phyloP scores from a whole-genome alignment of 1,284 basidiomycete genomes.

The Papiliotrema flavescens region DNA sequence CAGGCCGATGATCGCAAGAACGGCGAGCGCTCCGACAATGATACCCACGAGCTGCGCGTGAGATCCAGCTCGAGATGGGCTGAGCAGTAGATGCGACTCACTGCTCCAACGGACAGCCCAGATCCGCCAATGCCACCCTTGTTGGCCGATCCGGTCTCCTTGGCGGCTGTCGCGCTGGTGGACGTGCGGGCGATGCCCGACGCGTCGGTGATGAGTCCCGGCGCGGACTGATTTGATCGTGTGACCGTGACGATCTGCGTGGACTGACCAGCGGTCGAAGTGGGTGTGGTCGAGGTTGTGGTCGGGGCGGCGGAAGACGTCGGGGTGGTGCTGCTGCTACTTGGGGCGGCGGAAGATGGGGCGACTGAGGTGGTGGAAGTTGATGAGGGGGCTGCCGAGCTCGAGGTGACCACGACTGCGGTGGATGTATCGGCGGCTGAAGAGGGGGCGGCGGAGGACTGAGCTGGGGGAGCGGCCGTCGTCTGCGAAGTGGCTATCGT shows the following conservation, averaged over 20 bases:
- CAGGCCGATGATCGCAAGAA: slow-evolving; percentile 25
- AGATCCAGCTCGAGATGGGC: no score
- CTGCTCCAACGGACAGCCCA: slow-evolving; percentile 28
- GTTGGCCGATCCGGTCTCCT: not conserved
- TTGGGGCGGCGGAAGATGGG: slow-evolving; percentile 6
- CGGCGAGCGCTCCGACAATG: slow-evolving; percentile 36
- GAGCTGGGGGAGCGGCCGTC: not conserved
- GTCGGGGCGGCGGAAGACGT: slow-evolving; percentile 5
- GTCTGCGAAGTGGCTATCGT: not conserved
- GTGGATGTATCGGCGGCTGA: not conserved
- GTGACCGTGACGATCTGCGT: slow-evolving; percentile 8
- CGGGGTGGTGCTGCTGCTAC: slow-evolving; percentile 4
- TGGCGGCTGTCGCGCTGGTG: not conserved
- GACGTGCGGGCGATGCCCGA: slow-evolving; percentile 9
- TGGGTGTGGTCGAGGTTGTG: slow-evolving; percentile 3
- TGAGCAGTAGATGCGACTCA: slow-evolving; percentile 14
- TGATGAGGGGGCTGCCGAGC: not conserved
- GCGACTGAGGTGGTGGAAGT: slow-evolving; percentile 1
- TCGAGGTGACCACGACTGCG: not conserved
- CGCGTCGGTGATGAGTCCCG: slow-evolving; percentile 8
- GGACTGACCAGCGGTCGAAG: slow-evolving; percentile 8
- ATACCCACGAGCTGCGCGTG: slow-evolving; percentile 39
- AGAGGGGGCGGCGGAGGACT: not conserved
- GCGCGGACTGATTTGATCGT: not conserved
- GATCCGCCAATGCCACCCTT: slow-evolving; percentile 26